Percentiles rank a stretch among this genome's conserved stretches.
Evolutionary conservation across 139 green algal genomes (phyloP).

Genomic region (Diplosphaera chodatii): DNA sequence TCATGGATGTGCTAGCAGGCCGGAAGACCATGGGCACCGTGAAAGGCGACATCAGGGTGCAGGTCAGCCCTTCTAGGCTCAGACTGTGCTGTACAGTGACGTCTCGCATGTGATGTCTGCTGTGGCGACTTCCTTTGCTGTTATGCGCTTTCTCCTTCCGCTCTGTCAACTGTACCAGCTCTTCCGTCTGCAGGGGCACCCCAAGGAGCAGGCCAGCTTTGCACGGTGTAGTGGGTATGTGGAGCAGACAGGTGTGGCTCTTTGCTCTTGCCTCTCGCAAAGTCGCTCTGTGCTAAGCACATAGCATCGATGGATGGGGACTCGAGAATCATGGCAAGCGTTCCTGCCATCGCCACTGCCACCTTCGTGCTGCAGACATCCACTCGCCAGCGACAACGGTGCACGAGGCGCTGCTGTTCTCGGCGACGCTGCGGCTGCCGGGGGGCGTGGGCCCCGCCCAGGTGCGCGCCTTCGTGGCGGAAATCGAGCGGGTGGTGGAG

Average conservation of each 20-base stretch:
- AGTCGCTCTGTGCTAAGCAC: too few species aligned
- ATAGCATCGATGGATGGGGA: too few species aligned
- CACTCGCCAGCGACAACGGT: slow-evolving; percentile 28
- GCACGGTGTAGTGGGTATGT: slow-evolving; percentile 33
- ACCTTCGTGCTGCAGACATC: slow-evolving; percentile 20
- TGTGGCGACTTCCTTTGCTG: too few species aligned
- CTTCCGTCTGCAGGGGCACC: slow-evolving; percentile 45
- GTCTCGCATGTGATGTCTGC: too few species aligned
- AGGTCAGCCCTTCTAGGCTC: background rate
- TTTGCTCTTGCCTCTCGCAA: too few species aligned
- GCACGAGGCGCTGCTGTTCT: slow-evolving; percentile 52
- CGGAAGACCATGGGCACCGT: slow-evolving; percentile 30
- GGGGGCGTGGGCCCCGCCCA: background rate
- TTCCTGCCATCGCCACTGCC: too few species aligned
- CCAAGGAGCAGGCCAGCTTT: slow-evolving; percentile 42
- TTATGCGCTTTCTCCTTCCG: too few species aligned
- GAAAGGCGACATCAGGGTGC: slow-evolving; percentile 21
- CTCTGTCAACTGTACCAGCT: too few species aligned
- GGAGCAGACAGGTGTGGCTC: background rate
- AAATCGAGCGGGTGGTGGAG: slow-evolving; percentile 52
- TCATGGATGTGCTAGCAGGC: slow-evolving; percentile 35
- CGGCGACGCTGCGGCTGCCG: slow-evolving; percentile 23
- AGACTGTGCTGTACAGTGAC: too few species aligned
- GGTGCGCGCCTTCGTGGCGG: background rate
- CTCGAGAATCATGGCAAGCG: too few species aligned